phyloP scores from a whole-genome alignment of 148 eudicot genomes.

The Polygonum aviculare region DNA sequence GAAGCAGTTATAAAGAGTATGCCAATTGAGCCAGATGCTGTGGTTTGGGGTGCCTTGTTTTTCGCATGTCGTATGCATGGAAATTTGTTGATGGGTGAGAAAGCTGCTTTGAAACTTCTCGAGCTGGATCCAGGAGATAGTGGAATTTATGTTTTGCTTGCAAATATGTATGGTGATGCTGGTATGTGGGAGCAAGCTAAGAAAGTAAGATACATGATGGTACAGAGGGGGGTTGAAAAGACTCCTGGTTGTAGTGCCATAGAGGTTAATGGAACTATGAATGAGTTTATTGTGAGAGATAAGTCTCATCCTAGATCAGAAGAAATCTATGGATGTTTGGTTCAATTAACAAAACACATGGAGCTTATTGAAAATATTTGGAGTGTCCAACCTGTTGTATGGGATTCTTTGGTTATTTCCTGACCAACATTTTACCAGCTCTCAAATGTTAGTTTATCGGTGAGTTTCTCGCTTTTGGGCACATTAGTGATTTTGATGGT shows the following conservation, averaged over 20 bases:
- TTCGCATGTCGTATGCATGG: constrained; percentile 50
- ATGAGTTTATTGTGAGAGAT: constrained; percentile 35
- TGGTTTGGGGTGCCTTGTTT: constrained; percentile 51
- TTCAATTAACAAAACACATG: constrained; percentile 35
- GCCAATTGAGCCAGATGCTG: constrained; percentile 55
- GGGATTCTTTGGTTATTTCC: constrained; percentile 12
- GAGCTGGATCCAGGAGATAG: constrained; percentile 56
- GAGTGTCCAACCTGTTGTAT: constrained; percentile 14
- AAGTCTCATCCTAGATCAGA: constrained; percentile 27
- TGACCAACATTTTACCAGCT: neutral
- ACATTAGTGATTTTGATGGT: neutral
- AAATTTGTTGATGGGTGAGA: constrained; percentile 46
- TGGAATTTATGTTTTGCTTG: constrained; percentile 45
- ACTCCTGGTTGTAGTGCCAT: constrained; percentile 61
- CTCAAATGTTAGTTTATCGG: neutral
- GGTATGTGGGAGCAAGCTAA: constrained; percentile 52
- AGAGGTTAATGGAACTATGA: constrained; percentile 39
- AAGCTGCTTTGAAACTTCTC: constrained; percentile 49
- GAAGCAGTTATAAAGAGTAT: constrained; percentile 43
- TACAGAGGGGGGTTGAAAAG: constrained; percentile 37
- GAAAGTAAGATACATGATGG: constrained; percentile 47
- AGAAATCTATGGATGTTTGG: constrained; percentile 31
- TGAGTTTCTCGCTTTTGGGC: neutral
- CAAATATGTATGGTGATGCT: constrained; percentile 57
- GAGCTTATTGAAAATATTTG: constrained; percentile 18